These are phyloP conservation scores for Penicillium brasilianum DNA, from an alignment of 2,329 filamentous ascomycete species.

Conservation along the genomic window DNA sequence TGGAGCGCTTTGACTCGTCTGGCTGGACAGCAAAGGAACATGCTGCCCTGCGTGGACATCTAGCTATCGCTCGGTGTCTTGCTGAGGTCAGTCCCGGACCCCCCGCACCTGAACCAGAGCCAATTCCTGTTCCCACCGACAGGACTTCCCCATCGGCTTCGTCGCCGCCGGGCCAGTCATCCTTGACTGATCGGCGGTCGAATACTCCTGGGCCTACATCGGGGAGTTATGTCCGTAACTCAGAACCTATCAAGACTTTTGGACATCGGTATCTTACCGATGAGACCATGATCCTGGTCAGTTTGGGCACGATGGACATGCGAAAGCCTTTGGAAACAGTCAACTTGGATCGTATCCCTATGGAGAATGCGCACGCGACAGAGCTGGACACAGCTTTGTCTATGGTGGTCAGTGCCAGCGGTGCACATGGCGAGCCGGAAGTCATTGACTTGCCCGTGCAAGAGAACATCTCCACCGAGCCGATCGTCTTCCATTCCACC, in stretches of 20 bases:
- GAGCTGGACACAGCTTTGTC: conserved; percentile 94
- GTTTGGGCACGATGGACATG: conserved; percentile 92
- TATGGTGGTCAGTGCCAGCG: conserved; percentile 83
- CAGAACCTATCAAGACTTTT: conserved; percentile 90
- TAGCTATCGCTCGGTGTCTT: conserved; percentile 76
- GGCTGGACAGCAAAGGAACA: conserved; percentile 96
- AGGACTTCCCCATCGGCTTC: conserved; percentile 38
- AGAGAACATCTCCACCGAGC: conserved; percentile 91
- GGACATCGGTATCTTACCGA: conserved; percentile 93
- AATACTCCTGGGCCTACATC: conserved; percentile 36
- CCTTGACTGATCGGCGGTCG: conserved; percentile 51
- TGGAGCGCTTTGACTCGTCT: conserved; percentile 77
- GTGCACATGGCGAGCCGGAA: conserved; percentile 83
- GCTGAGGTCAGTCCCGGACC: conserved; percentile 59
- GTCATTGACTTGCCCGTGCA: conserved; percentile 92
- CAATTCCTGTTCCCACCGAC: conserved; percentile 37
- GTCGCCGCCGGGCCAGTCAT: conserved; percentile 45
- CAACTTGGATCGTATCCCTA: conserved; percentile 82
- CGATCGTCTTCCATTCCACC: conserved; percentile 82
- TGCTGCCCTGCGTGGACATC: conserved; percentile 84
- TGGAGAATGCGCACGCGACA: conserved; percentile 86
- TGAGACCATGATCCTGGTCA: conserved; percentile 88
- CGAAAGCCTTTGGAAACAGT: conserved; percentile 81
- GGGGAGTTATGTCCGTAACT: conserved; percentile 48
- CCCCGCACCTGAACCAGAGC: conserved; percentile 40